phyloP scores from a whole-genome alignment of 345 rosid species.

The Cardiospermum halicacabum region DNA sequence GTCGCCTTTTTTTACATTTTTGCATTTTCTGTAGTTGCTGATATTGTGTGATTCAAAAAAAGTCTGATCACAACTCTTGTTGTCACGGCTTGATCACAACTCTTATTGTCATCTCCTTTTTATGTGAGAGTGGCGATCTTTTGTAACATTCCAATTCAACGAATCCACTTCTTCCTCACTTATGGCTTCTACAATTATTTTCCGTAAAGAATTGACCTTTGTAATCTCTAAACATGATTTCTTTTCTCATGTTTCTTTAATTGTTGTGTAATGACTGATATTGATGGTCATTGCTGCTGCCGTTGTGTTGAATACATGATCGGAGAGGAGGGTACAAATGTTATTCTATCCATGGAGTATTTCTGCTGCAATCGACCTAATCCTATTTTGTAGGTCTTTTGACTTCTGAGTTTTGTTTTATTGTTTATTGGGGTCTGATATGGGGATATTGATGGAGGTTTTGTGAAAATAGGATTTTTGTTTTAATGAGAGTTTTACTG shows the following conservation, averaged over 20 bases:
- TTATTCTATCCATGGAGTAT: conserved; percentile 49
- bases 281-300: conserved; percentile 31
- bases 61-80: too few species aligned
- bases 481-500: not conserved
- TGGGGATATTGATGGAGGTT: too few species aligned
- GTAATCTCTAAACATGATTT: too few species aligned
- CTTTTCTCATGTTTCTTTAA: too few species aligned
- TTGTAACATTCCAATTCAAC: conserved; percentile 65
- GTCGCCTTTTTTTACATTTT: too few species aligned
- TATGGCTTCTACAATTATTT: conserved; percentile 81
- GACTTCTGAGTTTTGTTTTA: conserved; percentile 9
- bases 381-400: conserved; percentile 63
- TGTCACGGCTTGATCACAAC: conserved; percentile 66
- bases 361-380: conserved; percentile 88
- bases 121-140: conserved; percentile 97
- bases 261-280: too few species aligned
- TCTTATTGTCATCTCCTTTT: conserved; percentile 61
- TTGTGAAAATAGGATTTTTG: not conserved
- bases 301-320: conserved; percentile 49
- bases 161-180: conserved; percentile 75
- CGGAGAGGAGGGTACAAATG: conserved; percentile 56
- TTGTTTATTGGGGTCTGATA: not conserved
- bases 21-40: too few species aligned
- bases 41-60: too few species aligned
- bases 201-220: conserved; percentile 33